phyloP scores from a whole-genome alignment of 805 yeast genomes.

The Sungouiozyma ichnusensis region DNA sequence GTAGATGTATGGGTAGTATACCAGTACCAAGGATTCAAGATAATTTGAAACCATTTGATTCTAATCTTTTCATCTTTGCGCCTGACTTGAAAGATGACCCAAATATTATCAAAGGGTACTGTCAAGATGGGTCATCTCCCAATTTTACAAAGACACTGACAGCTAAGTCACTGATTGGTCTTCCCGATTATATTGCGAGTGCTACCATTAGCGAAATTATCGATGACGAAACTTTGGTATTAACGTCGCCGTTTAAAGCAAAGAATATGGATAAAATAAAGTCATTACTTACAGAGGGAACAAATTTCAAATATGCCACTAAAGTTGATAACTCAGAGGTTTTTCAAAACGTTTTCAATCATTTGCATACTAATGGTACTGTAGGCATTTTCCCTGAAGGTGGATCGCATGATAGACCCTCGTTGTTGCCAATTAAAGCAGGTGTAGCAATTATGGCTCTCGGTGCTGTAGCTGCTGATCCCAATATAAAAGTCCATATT shows the following conservation, averaged over 20 bases:
- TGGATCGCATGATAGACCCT: constrained; percentile 92
- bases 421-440: constrained; percentile 81
- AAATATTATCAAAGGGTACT: constrained; percentile 46
- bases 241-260: constrained; percentile 60
- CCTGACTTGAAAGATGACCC: constrained; percentile 41
- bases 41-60: constrained; percentile 48
- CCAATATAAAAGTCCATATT: constrained; percentile 67
- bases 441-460: constrained; percentile 98
- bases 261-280: constrained; percentile 32
- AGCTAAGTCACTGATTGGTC: constrained; percentile 55
- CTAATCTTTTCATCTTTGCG: constrained; percentile 48
- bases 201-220: constrained; percentile 55
- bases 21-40: constrained; percentile 93
- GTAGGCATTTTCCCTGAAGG: constrained; percentile 96
- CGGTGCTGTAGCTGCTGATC: constrained; percentile 78
- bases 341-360: constrained; percentile 73
- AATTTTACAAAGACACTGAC: constrained; percentile 53
- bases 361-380: constrained; percentile 66
- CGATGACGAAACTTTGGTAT: constrained; percentile 58
- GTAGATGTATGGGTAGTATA: constrained; percentile 64
- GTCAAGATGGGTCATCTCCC: constrained; percentile 10
- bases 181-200: constrained; percentile 72
- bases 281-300: constrained; percentile 42
- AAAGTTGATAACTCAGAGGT: constrained; percentile 77
- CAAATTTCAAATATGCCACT: constrained; percentile 62